phyloP scores from a whole-genome alignment of 345 rosid species.

The Populus simonii region DNA sequence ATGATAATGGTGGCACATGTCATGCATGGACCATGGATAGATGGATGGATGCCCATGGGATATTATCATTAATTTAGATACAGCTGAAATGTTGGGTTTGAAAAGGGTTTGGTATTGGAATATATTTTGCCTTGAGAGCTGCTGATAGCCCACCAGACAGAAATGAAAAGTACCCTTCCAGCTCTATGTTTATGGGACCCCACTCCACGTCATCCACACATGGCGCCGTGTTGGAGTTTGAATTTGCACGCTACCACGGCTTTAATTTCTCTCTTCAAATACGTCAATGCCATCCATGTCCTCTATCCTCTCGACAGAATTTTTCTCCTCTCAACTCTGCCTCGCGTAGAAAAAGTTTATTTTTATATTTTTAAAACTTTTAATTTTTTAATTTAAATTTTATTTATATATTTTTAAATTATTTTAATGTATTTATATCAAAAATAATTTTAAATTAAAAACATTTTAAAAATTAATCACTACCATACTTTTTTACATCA shows the following conservation, averaged over 20 bases:
- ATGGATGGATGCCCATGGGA: background rate
- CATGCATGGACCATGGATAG: background rate
- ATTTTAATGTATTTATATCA: too few species aligned
- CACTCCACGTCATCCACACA: conserved; percentile 21
- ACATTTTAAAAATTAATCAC: too few species aligned
- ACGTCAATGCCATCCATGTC: background rate
- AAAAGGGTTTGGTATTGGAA: conserved; percentile 6
- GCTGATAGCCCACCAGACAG: background rate
- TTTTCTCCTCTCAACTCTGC: background rate
- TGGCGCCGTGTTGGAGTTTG: conserved; percentile 1
- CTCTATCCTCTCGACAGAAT: too few species aligned
- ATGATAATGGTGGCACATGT: background rate
- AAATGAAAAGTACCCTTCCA: background rate
- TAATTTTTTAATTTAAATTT: too few species aligned
- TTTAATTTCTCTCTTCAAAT: background rate
- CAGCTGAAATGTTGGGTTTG: background rate
- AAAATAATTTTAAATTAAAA: too few species aligned
- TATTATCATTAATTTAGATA: too few species aligned
- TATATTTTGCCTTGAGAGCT: background rate
- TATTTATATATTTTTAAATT: too few species aligned
- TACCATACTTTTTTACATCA: too few species aligned
- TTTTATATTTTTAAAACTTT: too few species aligned
- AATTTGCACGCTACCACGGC: background rate
- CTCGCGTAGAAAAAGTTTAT: too few species aligned
- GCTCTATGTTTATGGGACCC: background rate